Percentiles rank a stretch among this genome's conserved stretches.
Conservation (phyloP, 495 filamentous ascomycete genomes). For the Polyplosphaeria fusca region DNA sequence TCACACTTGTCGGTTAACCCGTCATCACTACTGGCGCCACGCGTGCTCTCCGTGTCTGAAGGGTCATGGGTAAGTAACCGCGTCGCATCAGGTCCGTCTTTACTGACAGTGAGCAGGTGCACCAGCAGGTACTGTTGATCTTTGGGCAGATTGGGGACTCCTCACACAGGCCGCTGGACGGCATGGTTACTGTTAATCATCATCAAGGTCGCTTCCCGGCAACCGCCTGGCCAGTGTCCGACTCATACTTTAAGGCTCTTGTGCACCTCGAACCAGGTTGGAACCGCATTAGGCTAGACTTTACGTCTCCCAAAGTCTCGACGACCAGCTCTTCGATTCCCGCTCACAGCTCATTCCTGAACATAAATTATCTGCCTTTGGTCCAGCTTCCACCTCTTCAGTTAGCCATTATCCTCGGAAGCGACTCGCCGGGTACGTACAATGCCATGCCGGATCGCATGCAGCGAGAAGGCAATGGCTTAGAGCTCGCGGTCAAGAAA, state of each 20-base stretch:
- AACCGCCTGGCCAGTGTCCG: conserved; percentile 76
- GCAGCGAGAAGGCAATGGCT: conserved; percentile 72
- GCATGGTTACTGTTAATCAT: conserved; percentile 72
- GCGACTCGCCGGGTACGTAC: conserved; percentile 82
- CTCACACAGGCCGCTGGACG: conserved; percentile 67
- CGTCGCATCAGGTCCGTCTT: not conserved
- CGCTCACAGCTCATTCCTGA: conserved; percentile 73
- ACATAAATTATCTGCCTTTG: conserved; percentile 78
- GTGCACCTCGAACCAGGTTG: conserved; percentile 83
- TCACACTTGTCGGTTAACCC: conserved; percentile 41
- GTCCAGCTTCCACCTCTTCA: conserved; percentile 74
- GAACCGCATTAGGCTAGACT: conserved; percentile 82
- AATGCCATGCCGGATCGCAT: conserved; percentile 73
- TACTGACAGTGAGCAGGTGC: conserved; percentile 54
- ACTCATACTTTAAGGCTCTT: conserved; percentile 84
- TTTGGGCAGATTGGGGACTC: conserved; percentile 77
- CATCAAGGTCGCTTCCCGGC: conserved; percentile 81
- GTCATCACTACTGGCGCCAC: conserved; percentile 75
- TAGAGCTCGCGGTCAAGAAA: conserved; percentile 78
- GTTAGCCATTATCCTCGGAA: conserved; percentile 76
- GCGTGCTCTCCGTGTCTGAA: conserved; percentile 71
- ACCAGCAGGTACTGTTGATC: conserved; percentile 82
- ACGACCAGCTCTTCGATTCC: conserved; percentile 64
- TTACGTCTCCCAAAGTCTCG: conserved; percentile 73
- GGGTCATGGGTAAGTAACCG: conserved; percentile 66